Evolutionary conservation across 2,329 filamentous ascomycete species (phyloP), one percentile per base, ranked within the genome.

Genomic region (Chaetomium globosum): DNA sequence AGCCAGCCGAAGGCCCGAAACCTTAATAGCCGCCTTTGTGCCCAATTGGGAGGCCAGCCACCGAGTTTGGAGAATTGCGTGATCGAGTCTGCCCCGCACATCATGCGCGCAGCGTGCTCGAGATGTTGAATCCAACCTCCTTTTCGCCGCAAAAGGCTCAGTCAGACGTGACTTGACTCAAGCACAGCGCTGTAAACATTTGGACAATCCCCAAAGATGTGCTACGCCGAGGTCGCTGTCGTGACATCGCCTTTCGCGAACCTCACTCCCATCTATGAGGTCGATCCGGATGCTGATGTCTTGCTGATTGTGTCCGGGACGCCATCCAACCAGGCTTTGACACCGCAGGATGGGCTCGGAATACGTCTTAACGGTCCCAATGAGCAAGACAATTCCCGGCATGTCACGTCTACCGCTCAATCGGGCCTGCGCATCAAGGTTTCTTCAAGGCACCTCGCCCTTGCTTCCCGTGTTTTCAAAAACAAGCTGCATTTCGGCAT

Each of bases 401-500:
- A 49, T 12, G 66, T 68, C 5, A 48, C 54, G 3, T 4, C 63
- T 60, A 6, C 63, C 66, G 10, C 65, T 66, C 6, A 59, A 56
- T 61, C 69, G 0, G 74, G 74, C 3, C 68, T 76, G 56, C 73
- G 73, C 63, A 73, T 77, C 73, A 77, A 77, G 62, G 72, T 74
- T 16, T 78, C 77, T 1, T 76, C 76, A 1, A 74, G 72, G 61
- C 77, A 78, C 63, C 71, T 79, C n/a, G 70, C 69, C 23, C 71
- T 77, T 6, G 76, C 76, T 0, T 79, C 77, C 9, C 66, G 68
- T 26, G 65, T 66, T 4, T 72, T 75, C 61, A 68, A 59, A 54
- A 74, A 71, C 67, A 73, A 71, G 61, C 66, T 74, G 10, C 65
- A 67, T 28, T 68, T 65, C 59, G 61, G 66, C 16, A 48, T n/a